Base-by-base conservation (phyloP, 441 rosid species). In the Macaranga tanarius region DNA sequence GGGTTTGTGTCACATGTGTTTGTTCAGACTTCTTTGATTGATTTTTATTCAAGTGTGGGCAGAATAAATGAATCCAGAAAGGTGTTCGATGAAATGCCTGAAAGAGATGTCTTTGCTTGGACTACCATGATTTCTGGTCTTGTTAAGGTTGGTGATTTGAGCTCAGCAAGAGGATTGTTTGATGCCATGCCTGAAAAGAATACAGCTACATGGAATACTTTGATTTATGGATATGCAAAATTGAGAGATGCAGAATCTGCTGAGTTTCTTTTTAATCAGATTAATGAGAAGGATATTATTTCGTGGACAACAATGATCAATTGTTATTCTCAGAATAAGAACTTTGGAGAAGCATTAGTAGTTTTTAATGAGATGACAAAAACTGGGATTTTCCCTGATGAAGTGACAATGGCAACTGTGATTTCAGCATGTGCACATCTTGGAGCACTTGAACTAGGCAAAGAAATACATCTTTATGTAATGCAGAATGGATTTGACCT, bases 281-380 rank as follows among this genome's bases (percentile, higher is more conserved):
- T 79, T 80, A 61, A 42, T 38, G 60, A 4, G 1, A 79, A 72
- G 71, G 82, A 82, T 72, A 72, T 74, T 58, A 71, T 82, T 80
- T 79, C 85, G 2, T 79, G 85, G 80, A 82, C 80, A 51, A 79
- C 80, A 1, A 82, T 82, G 85, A 71, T 82, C 40, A 71, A 69
- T 26, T 79, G 82, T 70, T 74, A 76, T 66, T 56, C 85, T 68
- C 85, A 74, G 73, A 76, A 76, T 66, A 69, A 65, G 74, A 75
- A 66, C 62, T 82, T 50, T 52, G 38, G 69, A 59, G 82, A 76
- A 74, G 85, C 85, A 22, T 52, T 82, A 47, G 40, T 28, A 26
- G 40, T 69, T 50, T 82, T 82, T 69, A 58, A 20, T 71, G 80
- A 76, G 62, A 76, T 76, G 79, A 66, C 10, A 25, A 59, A 25